These are phyloP conservation scores for Colletotrichum magnum DNA, from an alignment of 2,329 filamentous ascomycete species.

Conservation along the genomic window DNA sequence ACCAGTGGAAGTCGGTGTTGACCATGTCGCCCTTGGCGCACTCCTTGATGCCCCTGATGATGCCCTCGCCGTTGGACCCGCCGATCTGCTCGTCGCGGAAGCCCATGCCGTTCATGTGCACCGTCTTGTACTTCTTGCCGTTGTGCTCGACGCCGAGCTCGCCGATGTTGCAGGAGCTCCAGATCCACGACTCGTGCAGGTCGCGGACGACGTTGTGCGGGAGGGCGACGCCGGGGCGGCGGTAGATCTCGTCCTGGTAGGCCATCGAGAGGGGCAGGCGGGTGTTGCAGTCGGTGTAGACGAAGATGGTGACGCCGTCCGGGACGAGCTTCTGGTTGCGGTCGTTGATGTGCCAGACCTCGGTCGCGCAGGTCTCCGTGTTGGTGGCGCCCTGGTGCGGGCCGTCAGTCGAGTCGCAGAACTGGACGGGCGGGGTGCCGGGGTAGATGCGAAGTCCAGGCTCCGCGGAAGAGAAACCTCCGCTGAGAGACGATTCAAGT, in stretches of 20 bases:
- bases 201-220: conserved; percentile 7
- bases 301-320: conserved; percentile 41
- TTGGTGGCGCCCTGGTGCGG: background rate
- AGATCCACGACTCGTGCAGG: conserved; percentile 40
- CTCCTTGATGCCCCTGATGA: conserved; percentile 1
- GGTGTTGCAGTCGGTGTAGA: conserved; percentile 42
- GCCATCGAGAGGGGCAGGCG: conserved; percentile 38
- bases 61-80: conserved; percentile 9
- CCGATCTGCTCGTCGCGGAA: conserved; percentile 30
- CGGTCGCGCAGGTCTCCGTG: conserved; percentile 10
- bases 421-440: background rate
- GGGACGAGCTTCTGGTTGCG: conserved; percentile 3
- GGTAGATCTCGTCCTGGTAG: conserved; percentile 41
- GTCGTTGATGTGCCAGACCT: conserved; percentile 25
- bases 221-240: conserved; percentile 38
- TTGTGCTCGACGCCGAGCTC: conserved; percentile 13
- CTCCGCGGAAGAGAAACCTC: conserved; percentile 26
- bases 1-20: conserved; percentile 15
- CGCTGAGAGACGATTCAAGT: conserved; percentile 4
- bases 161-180: conserved; percentile 31
- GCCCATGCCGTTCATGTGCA: conserved; percentile 17
- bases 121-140: conserved; percentile 1
- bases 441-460: conserved; percentile 1
- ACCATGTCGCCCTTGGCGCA: conserved; percentile 13
- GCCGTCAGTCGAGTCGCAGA: too few species aligned